Evolutionary conservation across 495 filamentous ascomycete species (phyloP).

Genomic region (Hapsidospora chrysogenum): DNA sequence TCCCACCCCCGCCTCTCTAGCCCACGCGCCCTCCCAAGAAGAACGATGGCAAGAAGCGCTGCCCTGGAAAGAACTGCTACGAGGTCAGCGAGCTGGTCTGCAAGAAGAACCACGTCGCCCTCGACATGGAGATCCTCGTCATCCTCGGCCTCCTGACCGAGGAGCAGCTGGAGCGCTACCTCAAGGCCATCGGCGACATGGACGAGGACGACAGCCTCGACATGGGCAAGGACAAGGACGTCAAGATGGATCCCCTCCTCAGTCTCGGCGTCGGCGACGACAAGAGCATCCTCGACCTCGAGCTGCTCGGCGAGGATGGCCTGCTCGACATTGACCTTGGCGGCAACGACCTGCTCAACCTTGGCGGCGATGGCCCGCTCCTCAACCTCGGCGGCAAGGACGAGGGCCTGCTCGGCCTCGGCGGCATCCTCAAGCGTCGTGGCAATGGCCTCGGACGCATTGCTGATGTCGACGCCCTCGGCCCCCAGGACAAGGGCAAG

Average conservation of each 20-base stretch:
- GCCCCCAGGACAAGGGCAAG: not conserved
- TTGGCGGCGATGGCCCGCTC: constrained; percentile 12
- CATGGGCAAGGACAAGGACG: not conserved
- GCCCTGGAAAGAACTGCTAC: not conserved
- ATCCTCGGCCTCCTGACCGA: not conserved
- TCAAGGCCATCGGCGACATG: not conserved
- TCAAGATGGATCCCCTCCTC: not conserved
- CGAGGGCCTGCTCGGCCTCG: too few relatives aligned
- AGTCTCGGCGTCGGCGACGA: not conserved
- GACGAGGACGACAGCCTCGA: not conserved
- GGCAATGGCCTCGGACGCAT: not conserved
- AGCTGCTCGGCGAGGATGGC: not conserved
- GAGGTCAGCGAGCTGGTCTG: not conserved
- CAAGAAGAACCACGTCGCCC: not conserved
- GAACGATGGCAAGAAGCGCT: not conserved
- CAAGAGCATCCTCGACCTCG: not conserved
- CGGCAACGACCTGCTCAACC: constrained; percentile 7
- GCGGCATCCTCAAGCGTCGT: not conserved
- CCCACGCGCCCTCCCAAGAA: too few relatives aligned
- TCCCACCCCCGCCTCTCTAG: not conserved
- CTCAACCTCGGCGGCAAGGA: constrained; percentile 5
- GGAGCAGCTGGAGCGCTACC: not conserved
- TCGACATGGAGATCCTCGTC: not conserved
- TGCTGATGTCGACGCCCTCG: not conserved
- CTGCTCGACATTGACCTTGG: not conserved